Base-by-base conservation (phyloP, 345 rosid genomes). In the Citrus glauca region DNA sequence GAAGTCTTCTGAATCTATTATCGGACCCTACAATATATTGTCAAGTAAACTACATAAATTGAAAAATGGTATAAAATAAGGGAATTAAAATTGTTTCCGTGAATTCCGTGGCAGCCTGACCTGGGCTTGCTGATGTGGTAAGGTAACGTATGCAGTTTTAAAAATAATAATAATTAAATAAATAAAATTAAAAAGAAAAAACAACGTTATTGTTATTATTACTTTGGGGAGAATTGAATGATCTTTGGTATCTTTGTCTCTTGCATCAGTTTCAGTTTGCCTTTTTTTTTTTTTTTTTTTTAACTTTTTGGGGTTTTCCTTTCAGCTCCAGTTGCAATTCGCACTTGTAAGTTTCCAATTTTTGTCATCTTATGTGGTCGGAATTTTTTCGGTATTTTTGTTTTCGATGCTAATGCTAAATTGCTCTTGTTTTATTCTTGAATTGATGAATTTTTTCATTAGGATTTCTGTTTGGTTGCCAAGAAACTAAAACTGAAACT, bases 401-500 rank as follows among this genome's bases (percentile, higher is more conserved):
- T 45, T 45, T 13, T 45, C 50, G 14, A 45, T 13, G 50, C 17
- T 45, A 11, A 45, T 45, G 50, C 11, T 45, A 45, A 45, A 45
- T 45, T 45, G 50, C 50, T 45, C 4, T 53, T 17, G 22, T 17
- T 53, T 53, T 17, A 53, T 69, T 22, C n/a, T 45, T 25, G 59
- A 48, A 27, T 42, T 70, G 22, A 50, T 48, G 25, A 30, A 37
- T 7, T 28, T 16, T 28, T 28, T 25, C 59, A 20, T 20, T 71
- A 20, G 2, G 24, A 7, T 4, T 35, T 32, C 27, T 55, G 64
- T 11, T 33, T 32, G 76, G 53, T 73, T 22, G 67, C 53, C 65
- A 59, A 71, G 74, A 53, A 53, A 53, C 37, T 27, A 27, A 50
- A 72, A 56, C 66, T 60, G 63, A 50, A 59, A 59, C 50, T 72